phyloP scores from a whole-genome alignment of 176 grass and related monocot species.

The Avena atlantica region DNA sequence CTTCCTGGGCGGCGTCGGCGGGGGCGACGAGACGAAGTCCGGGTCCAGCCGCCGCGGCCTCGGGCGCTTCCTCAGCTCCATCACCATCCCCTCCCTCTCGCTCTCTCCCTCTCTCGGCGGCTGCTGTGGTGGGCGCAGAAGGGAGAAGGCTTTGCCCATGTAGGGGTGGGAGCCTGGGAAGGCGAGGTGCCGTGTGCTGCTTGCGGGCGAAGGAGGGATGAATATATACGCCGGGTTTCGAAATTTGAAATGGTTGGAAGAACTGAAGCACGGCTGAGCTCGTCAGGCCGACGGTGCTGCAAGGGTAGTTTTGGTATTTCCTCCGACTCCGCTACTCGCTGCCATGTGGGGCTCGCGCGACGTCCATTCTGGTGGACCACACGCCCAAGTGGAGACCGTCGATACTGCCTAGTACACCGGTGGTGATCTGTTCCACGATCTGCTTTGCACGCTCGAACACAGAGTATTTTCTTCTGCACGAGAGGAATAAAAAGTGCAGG shows the following conservation, averaged over 20 bases:
- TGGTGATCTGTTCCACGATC: not conserved
- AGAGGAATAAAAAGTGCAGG: not conserved
- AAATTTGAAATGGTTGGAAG: constrained; percentile 62
- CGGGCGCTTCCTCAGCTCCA: constrained; percentile 57
- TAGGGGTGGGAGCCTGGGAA: constrained; percentile 46
- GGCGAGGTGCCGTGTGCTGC: constrained; percentile 38
- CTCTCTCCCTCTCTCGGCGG: not conserved
- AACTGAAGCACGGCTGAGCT: not conserved
- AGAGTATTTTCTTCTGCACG: constrained; percentile 21
- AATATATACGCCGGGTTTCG: constrained; percentile 52
- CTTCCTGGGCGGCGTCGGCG: constrained; percentile 36
- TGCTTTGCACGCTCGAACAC: not conserved
- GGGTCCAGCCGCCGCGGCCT: constrained; percentile 45
- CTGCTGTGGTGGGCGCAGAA: constrained; percentile 45
- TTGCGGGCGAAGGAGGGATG: not conserved
- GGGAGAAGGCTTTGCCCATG: constrained; percentile 65
- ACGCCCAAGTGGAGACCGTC: not conserved
- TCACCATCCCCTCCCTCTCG: constrained; percentile 34
- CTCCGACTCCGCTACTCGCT: too few relatives aligned
- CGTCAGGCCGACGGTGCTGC: too few relatives aligned
- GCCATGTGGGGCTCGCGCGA: not conserved
- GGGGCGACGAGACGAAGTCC: constrained; percentile 54
- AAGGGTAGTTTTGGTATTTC: not conserved
- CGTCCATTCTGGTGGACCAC: not conserved
- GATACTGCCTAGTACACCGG: not conserved